These are phyloP conservation scores for Neostapfia colusana DNA, from an alignment of 176 grass and related monocot species.

Conservation along the genomic window DNA sequence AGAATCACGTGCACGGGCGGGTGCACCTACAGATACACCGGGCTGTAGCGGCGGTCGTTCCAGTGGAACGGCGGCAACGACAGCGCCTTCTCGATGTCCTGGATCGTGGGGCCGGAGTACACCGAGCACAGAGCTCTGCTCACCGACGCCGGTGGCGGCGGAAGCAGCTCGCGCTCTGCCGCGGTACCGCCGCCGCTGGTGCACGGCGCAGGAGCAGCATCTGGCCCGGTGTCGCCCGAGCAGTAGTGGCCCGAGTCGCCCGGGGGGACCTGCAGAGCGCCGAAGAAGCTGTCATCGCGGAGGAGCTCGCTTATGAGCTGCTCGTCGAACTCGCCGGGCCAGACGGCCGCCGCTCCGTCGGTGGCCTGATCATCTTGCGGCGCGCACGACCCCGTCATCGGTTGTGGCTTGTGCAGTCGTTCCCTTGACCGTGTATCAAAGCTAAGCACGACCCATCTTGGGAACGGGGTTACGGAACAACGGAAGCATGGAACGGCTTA, in stretches of 20 bases:
- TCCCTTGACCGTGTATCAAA: conserved; percentile 2
- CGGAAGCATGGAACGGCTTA: not conserved
- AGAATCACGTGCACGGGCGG: not conserved
- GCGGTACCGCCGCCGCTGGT: not conserved
- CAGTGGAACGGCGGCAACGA: conserved; percentile 13
- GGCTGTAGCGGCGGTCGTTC: conserved; percentile 30
- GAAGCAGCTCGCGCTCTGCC: conserved; percentile 3
- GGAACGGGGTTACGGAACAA: not conserved
- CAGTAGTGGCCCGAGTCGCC: not conserved
- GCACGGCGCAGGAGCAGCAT: conserved; percentile 10
- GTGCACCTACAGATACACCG: conserved; percentile 39
- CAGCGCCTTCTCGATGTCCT: conserved; percentile 62
- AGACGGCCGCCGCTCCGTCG: conserved; percentile 15
- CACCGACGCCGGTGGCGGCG: conserved; percentile 27
- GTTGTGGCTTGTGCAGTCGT: not conserved
- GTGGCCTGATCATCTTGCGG: conserved; percentile 8
- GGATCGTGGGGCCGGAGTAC: conserved; percentile 69
- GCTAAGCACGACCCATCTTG: not conserved
- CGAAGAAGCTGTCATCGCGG: conserved; percentile 41
- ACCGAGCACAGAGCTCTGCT: conserved; percentile 48
- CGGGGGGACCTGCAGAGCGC: not conserved
- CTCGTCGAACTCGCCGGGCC: conserved; percentile 51
- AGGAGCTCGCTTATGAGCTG: conserved; percentile 67
- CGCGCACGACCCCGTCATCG: conserved; percentile 25
- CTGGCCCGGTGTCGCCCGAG: not conserved